phyloP scores from a whole-genome alignment of 495 filamentous ascomycete species.

The Xylaria venustula region DNA sequence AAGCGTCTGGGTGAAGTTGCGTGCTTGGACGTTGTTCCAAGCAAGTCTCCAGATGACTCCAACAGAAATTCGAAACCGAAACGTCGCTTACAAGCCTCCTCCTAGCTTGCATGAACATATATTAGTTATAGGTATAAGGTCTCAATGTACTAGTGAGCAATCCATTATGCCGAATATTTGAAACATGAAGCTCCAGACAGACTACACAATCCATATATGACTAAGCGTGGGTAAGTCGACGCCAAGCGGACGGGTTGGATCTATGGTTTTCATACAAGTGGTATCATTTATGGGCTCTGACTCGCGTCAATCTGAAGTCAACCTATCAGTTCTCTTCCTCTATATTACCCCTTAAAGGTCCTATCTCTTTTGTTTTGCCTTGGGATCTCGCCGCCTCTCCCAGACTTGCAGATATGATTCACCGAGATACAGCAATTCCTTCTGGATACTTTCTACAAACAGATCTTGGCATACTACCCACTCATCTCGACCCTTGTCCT shows the following conservation, averaged over 20 bases:
- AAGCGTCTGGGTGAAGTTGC: too few relatives aligned
- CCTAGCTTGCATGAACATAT: not conserved
- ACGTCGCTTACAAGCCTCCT: not conserved
- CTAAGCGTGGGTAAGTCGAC: not conserved
- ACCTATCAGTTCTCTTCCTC: not conserved
- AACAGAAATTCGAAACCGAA: too few relatives aligned
- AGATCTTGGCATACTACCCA: slow-evolving; percentile 95
- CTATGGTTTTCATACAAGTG: not conserved
- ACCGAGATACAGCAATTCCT: slow-evolving; percentile 83
- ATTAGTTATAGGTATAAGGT: not conserved
- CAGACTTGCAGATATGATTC: slow-evolving; percentile 96
- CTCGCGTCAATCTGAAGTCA: not conserved
- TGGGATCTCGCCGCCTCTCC: slow-evolving; percentile 66
- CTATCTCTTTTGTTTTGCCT: slow-evolving; percentile 26
- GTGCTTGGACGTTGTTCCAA: too few relatives aligned
- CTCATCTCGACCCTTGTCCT: slow-evolving; percentile 64
- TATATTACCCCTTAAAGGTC: not conserved
- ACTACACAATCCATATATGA: not conserved
- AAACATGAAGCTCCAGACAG: not conserved
- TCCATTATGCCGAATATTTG: not conserved
- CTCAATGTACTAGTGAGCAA: not conserved
- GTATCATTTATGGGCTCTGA: slow-evolving; percentile 8
- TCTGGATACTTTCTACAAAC: slow-evolving; percentile 82
- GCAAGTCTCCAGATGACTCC: too few relatives aligned
- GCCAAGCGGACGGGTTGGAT: not conserved